phyloP scores from a whole-genome alignment of 352 stramenopile genomes.

The Phytophthora cajani region DNA sequence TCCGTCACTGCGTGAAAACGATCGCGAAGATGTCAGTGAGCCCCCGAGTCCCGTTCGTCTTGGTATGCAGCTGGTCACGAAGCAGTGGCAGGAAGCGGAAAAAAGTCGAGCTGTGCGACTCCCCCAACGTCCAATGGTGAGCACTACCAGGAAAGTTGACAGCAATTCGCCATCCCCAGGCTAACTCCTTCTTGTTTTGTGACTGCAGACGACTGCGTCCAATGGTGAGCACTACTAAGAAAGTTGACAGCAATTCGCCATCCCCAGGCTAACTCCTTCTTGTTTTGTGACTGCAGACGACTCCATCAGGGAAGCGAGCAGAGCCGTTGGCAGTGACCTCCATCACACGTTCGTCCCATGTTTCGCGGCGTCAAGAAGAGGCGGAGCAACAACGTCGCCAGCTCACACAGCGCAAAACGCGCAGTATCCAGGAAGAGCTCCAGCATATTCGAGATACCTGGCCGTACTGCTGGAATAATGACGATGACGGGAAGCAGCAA shows the following conservation, averaged over 20 bases:
- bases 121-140: slow-evolving; percentile 41
- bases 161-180: not conserved
- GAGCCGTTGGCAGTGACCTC: slow-evolving; percentile 36
- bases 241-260: not conserved
- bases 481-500: slow-evolving; percentile 21
- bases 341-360: slow-evolving; percentile 58
- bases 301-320: slow-evolving; percentile 29
- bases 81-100: slow-evolving; percentile 65
- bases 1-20: slow-evolving; percentile 35
- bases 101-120: slow-evolving; percentile 40
- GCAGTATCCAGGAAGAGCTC: slow-evolving; percentile 55
- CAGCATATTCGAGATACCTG: slow-evolving; percentile 70
- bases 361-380: slow-evolving; percentile 49
- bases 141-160: slow-evolving; percentile 3
- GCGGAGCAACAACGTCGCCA: slow-evolving; percentile 25
- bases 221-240: slow-evolving; percentile 27
- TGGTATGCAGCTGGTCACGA: slow-evolving; percentile 54
- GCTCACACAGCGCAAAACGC: slow-evolving; percentile 12
- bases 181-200: slow-evolving; percentile 3
- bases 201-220: slow-evolving; percentile 41
- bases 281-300: slow-evolving; percentile 30
- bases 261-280: not conserved
- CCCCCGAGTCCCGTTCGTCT: slow-evolving; percentile 36
- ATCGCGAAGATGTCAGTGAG: slow-evolving; percentile 15
- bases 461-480: slow-evolving; percentile 66